Evolutionary conservation across 306 rosid species (phyloP).

Genomic region (Oemleria cerasiformis): DNA sequence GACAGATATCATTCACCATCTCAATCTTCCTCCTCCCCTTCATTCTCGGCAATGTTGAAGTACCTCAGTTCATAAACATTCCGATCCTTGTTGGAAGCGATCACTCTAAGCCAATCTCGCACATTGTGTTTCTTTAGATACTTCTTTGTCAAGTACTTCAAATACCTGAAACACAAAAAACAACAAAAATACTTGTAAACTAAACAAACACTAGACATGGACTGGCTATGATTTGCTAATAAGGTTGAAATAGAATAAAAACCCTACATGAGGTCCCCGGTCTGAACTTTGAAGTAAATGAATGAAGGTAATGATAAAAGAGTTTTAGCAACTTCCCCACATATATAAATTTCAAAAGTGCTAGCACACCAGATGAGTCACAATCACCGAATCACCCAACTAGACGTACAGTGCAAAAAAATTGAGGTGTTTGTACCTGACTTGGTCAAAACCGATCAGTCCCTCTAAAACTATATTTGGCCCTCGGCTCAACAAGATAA

Average conservation of each 20-base stretch:
- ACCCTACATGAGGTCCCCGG: not conserved
- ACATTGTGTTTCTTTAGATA: slow-evolving; percentile 59
- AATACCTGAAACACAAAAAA: slow-evolving; percentile 34
- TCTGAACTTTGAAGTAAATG: not conserved
- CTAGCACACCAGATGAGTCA: not conserved
- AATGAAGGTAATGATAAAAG: not conserved
- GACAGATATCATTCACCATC: not conserved
- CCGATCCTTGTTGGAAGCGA: slow-evolving; percentile 59
- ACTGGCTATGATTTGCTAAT: not conserved
- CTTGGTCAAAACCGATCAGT: too few species aligned
- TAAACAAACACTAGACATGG: not conserved
- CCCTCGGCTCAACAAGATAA: too few species aligned
- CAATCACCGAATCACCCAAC: not conserved
- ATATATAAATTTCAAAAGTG: not conserved
- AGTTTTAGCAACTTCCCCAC: too few species aligned
- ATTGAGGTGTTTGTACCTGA: not conserved
- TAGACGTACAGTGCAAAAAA: not conserved
- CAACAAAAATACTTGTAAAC: slow-evolving; percentile 6
- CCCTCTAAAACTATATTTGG: too few species aligned
- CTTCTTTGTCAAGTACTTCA: slow-evolving; percentile 56
- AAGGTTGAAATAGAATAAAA: not conserved
- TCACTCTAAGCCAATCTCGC: slow-evolving; percentile 63
- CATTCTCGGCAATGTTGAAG: slow-evolving; percentile 64
- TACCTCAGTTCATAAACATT: slow-evolving; percentile 58
- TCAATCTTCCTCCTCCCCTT: slow-evolving; percentile 59